Evolutionary conservation across 805 yeast species (phyloP).

Genomic region (Candida anglica): DNA sequence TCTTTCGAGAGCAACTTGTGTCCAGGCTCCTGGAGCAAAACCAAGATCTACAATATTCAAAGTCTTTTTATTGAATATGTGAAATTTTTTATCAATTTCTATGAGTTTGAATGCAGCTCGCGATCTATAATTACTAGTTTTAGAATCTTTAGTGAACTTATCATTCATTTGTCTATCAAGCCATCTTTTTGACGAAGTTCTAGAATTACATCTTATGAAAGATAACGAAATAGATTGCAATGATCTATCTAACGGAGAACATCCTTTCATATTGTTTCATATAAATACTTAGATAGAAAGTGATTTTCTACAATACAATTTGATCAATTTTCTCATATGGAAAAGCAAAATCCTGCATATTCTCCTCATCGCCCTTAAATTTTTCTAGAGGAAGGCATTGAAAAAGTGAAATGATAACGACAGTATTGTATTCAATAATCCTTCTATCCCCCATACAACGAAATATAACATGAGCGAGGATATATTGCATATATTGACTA

Average conservation of each 20-base stretch:
- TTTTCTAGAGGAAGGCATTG: too few species aligned
- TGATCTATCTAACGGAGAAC: too few species aligned
- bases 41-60: slow-evolving; percentile 80
- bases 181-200: slow-evolving; percentile 69
- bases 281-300: too few species aligned
- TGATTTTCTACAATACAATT: too few species aligned
- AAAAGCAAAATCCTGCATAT: too few species aligned
- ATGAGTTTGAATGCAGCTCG: slow-evolving; percentile 88
- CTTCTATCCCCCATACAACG: too few species aligned
- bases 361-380: too few species aligned
- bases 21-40: slow-evolving; percentile 94
- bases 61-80: slow-evolving; percentile 48
- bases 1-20: slow-evolving; percentile 69
- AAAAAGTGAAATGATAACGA: too few species aligned
- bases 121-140: slow-evolving; percentile 58
- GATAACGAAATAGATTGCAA: not conserved
- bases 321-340: too few species aligned
- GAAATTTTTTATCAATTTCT: slow-evolving; percentile 66
- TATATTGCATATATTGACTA: slow-evolving; percentile 16
- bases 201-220: slow-evolving; percentile 6
- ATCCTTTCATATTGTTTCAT: too few species aligned
- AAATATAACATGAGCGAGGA: slow-evolving; percentile 9
- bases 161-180: slow-evolving; percentile 66
- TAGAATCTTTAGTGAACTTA: slow-evolving; percentile 63
- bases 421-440: too few species aligned